Evolutionary conservation across 2,329 filamentous ascomycete genomes (phyloP).

Genomic region (Arthrobotrys megalospora): DNA sequence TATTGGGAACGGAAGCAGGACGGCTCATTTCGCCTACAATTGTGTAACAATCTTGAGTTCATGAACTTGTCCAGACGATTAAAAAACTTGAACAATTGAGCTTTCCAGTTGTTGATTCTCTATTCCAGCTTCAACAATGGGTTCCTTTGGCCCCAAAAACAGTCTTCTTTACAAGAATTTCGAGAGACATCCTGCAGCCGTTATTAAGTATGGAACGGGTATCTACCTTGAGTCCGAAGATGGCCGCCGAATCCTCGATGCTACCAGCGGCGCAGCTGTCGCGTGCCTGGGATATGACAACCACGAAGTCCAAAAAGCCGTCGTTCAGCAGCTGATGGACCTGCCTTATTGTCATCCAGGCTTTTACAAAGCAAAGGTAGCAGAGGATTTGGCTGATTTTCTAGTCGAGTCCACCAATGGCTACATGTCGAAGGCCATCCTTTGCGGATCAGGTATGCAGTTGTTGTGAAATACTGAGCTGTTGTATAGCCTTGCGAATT

Average conservation of each 20-base stretch:
- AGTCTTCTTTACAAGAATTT: slow-evolving; percentile 73
- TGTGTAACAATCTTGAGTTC: no score
- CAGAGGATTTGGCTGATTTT: slow-evolving; percentile 73
- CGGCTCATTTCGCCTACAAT: no score
- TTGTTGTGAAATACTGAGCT: slow-evolving; percentile 67
- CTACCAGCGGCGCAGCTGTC: slow-evolving; percentile 80
- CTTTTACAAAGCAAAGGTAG: slow-evolving; percentile 70
- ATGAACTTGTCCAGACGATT: no score
- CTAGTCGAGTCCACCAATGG: slow-evolving; percentile 66
- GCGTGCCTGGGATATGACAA: slow-evolving; percentile 79
- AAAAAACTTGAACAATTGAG: no score
- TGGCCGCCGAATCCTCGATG: slow-evolving; percentile 75
- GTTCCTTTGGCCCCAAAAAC: slow-evolving; percentile 28
- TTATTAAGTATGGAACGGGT: slow-evolving; percentile 69
- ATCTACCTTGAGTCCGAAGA: slow-evolving; percentile 12
- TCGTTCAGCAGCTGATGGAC: slow-evolving; percentile 72
- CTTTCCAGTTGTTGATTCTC: no score
- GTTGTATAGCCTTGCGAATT: slow-evolving; percentile 69
- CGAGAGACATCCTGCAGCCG: slow-evolving; percentile 68
- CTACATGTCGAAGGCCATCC: neutral
- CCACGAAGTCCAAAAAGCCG: slow-evolving; percentile 73
- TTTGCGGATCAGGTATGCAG: slow-evolving; percentile 65
- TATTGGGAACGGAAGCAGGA: no score
- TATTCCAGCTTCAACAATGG: neutral
- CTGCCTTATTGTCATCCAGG: slow-evolving; percentile 65